A percentile compares a stretch with the other conserved stretches of the same genome.
Evolutionary conservation across 495 filamentous ascomycete species (phyloP).

Genomic region (Neurospora tetraspora): DNA sequence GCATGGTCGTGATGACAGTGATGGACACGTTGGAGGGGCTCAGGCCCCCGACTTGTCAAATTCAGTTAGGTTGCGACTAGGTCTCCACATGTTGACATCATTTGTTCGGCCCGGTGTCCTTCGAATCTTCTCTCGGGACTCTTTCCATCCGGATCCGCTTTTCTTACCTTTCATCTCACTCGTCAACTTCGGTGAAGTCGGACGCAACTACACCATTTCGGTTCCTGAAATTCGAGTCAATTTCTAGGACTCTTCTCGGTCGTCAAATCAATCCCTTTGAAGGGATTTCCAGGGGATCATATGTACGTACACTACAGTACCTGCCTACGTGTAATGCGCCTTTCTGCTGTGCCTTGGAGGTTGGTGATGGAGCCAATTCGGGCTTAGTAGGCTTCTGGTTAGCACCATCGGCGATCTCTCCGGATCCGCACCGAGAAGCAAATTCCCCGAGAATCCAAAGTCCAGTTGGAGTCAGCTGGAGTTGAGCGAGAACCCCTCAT

Average conservation of each 20-base stretch:
- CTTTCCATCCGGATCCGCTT: neutral
- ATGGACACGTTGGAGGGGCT: neutral
- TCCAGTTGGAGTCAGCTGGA: neutral
- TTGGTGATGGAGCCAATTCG: neutral
- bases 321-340: neutral
- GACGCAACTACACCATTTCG: neutral
- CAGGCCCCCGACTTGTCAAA: neutral
- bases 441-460: neutral
- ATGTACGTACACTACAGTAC: neutral
- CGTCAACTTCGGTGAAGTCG: neutral
- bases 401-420: neutral
- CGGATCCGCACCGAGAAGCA: neutral
- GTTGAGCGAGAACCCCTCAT: neutral
- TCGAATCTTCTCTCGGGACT: neutral
- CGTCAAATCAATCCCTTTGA: neutral
- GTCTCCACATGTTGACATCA: neutral
- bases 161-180: neutral
- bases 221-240: neutral
- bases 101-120: neutral
- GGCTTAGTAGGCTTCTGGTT: neutral
- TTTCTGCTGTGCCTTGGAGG: neutral
- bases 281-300: too few species aligned
- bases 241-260: too few species aligned
- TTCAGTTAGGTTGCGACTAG: neutral
- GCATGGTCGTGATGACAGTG: neutral